Conservation (phyloP, 257 asterid genomes). For the Eustoma russellianum region DNA sequence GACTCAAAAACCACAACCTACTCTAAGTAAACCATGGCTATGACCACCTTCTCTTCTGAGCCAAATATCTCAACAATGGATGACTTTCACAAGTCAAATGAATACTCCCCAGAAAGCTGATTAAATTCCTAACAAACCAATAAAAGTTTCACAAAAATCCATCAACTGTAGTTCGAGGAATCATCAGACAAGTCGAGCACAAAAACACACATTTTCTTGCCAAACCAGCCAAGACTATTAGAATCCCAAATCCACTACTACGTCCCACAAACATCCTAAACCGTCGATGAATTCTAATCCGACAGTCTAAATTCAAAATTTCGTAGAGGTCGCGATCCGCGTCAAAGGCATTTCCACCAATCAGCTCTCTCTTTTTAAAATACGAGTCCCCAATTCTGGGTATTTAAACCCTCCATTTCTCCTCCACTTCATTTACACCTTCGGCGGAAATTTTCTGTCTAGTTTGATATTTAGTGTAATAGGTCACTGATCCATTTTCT, state of each 20-base stretch:
- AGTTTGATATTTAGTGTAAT: too few relatives aligned
- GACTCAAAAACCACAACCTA: slow-evolving; percentile 17
- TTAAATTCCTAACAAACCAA: slow-evolving; percentile 34
- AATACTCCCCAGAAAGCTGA: slow-evolving; percentile 27
- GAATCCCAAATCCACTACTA: slow-evolving; percentile 29
- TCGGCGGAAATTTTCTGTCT: not conserved
- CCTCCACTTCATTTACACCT: slow-evolving; percentile 6
- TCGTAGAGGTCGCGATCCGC: slow-evolving; percentile 41
- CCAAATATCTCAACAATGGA: slow-evolving; percentile 18
- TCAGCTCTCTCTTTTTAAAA: slow-evolving; percentile 30
- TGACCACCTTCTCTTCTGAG: slow-evolving; percentile 39
- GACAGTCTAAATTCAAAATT: slow-evolving; percentile 58
- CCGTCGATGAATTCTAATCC: slow-evolving; percentile 62
- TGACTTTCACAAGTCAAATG: not conserved
- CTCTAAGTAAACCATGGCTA: slow-evolving; percentile 8
- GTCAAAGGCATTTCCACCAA: slow-evolving; percentile 42
- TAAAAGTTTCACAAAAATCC: slow-evolving; percentile 20
- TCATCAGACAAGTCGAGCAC: slow-evolving; percentile 25
- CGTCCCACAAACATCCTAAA: slow-evolving; percentile 8
- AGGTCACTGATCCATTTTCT: too few relatives aligned
- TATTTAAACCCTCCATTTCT: slow-evolving; percentile 48
- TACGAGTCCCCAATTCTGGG: slow-evolving; percentile 18
- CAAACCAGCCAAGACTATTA: slow-evolving; percentile 17
- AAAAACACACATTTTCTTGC: slow-evolving; percentile 54
- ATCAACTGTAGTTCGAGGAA: slow-evolving; percentile 21